Base-by-base conservation (phyloP, 768 basidiomycete genomes). In the Russula lepida region DNA sequence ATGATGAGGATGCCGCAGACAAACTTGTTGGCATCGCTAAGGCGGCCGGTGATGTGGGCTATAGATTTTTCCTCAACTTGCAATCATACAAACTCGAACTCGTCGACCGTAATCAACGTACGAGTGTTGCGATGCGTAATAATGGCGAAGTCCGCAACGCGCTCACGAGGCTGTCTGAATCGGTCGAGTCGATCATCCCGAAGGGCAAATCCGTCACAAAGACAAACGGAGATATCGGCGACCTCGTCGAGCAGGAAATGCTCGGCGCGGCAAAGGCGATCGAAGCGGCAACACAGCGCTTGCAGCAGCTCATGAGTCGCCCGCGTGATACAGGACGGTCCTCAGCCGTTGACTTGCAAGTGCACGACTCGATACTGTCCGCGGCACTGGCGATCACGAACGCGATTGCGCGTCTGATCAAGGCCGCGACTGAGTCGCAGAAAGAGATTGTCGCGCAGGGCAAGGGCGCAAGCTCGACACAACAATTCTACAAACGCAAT, bases 401-500 rank as follows among this genome's bases (percentile, higher is more conserved):
- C 69, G 95, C 95, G 30, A 99, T 99, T 69, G 89, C 84, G 19
- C 85, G 94, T 35, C 84, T 99, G 60, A 98, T 99, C 71, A 83
- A 89, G 71, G 95, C 97, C 9, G 97, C 97, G 23, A 97, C 97
- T 1, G 95, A 95, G 39, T 98, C 95, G 54, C 97, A 99, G 73
- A 85, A 98, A 72, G 97, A 99, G 76, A 99, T 99, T 58, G 97
- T 98, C 57, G 86, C 87, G 3, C 88, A 97, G 75, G 97, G 97
- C 60, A 90, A 84, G 72, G 97, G 97, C 8, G 90, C 94, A 21
- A 93, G 86, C 73, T 83, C 94, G 25, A 84, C 79, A 21, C 92
- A 95, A 72, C 95, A 98, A 69, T 99, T 99, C 81, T 99, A 98
- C 82, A 99, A 99, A 78, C 87, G 92, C 62, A 98, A 99, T 84